Evolutionary conservation across 768 basidiomycete species (phyloP).

Genomic region (Pholiota conissans): DNA sequence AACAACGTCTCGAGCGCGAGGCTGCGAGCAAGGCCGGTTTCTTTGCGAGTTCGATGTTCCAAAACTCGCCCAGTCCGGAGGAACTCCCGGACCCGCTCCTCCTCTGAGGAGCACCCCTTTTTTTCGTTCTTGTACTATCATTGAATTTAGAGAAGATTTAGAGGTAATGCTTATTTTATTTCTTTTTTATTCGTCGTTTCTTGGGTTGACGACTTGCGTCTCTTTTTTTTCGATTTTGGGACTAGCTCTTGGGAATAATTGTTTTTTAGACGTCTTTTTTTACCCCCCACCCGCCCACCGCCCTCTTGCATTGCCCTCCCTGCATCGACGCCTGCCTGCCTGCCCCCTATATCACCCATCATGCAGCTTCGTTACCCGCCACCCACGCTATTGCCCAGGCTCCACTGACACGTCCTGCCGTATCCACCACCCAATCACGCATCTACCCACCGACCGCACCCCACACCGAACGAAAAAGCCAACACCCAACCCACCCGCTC

Average conservation of each 20-base stretch:
- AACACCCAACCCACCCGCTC: too few species aligned
- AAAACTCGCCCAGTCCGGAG: slow-evolving; percentile 85
- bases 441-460: not conserved
- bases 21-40: slow-evolving; percentile 43
- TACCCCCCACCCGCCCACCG: not conserved
- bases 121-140: slow-evolving; percentile 14
- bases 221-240: not conserved
- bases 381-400: not conserved
- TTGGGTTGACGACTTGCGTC: not conserved
- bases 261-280: slow-evolving; percentile 19
- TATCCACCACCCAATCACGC: too few species aligned
- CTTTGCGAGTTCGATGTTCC: slow-evolving; percentile 82
- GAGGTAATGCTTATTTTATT: slow-evolving; percentile 19
- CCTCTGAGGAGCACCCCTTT: slow-evolving; percentile 30
- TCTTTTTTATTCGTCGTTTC: not conserved
- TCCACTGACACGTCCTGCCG: too few species aligned
- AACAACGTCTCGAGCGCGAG: slow-evolving; percentile 31
- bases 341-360: slow-evolving; percentile 1
- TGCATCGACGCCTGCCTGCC: slow-evolving; percentile 6
- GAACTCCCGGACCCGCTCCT: slow-evolving; percentile 73
- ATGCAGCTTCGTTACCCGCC: not conserved
- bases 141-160: slow-evolving; percentile 28
- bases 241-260: slow-evolving; percentile 20
- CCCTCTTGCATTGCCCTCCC: slow-evolving; percentile 11
- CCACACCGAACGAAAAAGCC: not conserved